Conservation (phyloP, 1,284 basidiomycete species). For the Ganoderma multipileum region DNA sequence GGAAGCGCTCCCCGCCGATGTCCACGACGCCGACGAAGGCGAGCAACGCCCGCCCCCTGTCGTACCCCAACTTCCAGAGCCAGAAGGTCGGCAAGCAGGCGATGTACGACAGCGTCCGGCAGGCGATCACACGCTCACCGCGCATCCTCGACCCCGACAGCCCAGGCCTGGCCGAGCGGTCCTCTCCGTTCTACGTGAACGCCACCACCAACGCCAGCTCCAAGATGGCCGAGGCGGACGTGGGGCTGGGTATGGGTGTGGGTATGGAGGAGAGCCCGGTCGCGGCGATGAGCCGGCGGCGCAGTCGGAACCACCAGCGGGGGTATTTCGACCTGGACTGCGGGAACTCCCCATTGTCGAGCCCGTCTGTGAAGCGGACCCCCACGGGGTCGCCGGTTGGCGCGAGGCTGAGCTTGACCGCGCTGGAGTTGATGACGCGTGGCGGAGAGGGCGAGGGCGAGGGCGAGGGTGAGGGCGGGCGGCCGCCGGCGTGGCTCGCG, state of each 20-base stretch:
- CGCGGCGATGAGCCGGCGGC: conserved; percentile 29
- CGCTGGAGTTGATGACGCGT: conserved; percentile 7
- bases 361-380: conserved; percentile 27
- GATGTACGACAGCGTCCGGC: conserved; percentile 12
- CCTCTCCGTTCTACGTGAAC: conserved; percentile 14
- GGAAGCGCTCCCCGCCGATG: conserved; percentile 40
- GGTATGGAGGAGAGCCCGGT: conserved; percentile 35
- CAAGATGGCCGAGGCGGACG: not conserved
- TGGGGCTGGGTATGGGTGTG: not conserved
- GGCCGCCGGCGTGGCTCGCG: conserved; percentile 21
- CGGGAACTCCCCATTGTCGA: conserved; percentile 19
- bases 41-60: conserved; percentile 41
- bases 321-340: conserved; percentile 37
- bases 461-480: conserved; percentile 1
- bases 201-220: conserved; percentile 18
- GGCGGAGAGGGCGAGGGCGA: not conserved
- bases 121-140: conserved; percentile 36
- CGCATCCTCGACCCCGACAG: conserved; percentile 30
- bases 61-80: conserved; percentile 47
- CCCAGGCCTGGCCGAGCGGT: conserved; percentile 11
- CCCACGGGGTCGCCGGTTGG: conserved; percentile 36
- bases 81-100: conserved; percentile 43
- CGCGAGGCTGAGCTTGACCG: conserved; percentile 17
- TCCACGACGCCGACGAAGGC: conserved; percentile 15
- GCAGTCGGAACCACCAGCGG: conserved; percentile 36